Conservation (phyloP, 208 protist genomes). For the Acanthamoeba quina region DNA sequence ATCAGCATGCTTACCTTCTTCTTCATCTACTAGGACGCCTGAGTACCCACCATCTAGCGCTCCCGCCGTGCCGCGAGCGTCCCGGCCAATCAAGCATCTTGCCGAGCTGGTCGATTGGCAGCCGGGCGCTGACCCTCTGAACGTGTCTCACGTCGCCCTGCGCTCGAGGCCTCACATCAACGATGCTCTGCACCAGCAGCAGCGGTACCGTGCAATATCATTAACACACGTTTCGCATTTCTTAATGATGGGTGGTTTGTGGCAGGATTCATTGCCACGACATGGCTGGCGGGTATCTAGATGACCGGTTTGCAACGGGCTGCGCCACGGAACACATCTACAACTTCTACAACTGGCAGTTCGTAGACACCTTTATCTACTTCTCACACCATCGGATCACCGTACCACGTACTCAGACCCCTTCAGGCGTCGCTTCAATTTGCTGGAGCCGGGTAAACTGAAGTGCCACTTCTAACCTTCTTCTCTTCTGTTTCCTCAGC, state of each 20-base stretch:
- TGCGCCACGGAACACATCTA: conserved; percentile 80
- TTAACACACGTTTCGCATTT: background rate
- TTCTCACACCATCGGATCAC: conserved; percentile 92
- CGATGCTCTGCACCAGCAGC: background rate
- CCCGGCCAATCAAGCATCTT: conserved; percentile 13
- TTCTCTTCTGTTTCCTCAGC: conserved; percentile 53
- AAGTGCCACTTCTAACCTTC: background rate
- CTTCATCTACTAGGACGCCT: background rate
- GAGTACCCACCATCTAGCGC: background rate
- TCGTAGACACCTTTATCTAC: conserved; percentile 92
- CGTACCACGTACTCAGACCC: conserved; percentile 85
- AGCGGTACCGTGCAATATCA: background rate
- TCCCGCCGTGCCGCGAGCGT: background rate
- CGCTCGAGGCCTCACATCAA: background rate
- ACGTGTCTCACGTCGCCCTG: background rate
- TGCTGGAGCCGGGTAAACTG: too few relatives aligned
- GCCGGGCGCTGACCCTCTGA: conserved; percentile 19
- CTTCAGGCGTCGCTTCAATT: background rate
- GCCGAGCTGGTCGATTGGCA: conserved; percentile 42
- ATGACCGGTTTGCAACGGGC: conserved; percentile 41
- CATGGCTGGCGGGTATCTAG: conserved; percentile 72
- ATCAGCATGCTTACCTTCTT: too few relatives aligned
- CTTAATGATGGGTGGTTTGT: background rate
- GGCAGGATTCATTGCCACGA: conserved; percentile 72
- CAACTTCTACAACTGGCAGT: conserved; percentile 90